Conservation (phyloP, 140 eudicot genomes). For the Stevia rebaudiana region DNA sequence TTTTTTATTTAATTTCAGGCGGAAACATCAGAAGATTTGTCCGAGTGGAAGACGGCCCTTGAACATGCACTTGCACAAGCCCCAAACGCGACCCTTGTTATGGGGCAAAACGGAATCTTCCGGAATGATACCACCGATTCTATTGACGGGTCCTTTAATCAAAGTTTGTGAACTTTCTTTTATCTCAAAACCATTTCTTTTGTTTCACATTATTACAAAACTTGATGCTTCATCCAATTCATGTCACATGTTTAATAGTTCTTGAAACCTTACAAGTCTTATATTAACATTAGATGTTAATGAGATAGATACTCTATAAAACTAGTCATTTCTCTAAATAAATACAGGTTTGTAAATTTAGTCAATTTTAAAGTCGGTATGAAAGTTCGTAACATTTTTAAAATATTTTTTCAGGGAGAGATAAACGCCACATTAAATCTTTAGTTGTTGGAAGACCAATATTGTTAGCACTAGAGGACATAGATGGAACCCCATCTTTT, state of each 20-base stretch:
- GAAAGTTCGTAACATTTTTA: neutral
- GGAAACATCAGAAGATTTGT: constrained; percentile 82
- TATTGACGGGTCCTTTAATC: constrained; percentile 67
- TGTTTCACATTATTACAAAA: neutral
- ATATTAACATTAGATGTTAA: neutral
- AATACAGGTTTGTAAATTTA: neutral
- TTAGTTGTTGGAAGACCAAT: constrained; percentile 98
- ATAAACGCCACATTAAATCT: constrained; percentile 77
- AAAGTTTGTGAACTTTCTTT: constrained; percentile 57
- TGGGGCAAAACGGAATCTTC: constrained; percentile 91
- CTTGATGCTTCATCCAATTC: neutral
- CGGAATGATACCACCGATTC: constrained; percentile 70
- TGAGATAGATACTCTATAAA: neutral
- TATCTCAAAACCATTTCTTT: neutral
- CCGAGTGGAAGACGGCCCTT: constrained; percentile 90
- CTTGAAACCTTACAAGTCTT: constrained; percentile 5
- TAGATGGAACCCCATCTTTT: constrained; percentile 96
- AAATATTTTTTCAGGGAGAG: constrained; percentile 58
- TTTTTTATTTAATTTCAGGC: constrained; percentile 52
- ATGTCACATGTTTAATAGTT: neutral
- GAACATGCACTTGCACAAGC: constrained; percentile 97
- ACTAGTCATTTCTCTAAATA: neutral
- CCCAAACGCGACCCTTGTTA: constrained; percentile 94
- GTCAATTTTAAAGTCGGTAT: neutral
- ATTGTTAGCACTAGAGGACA: constrained; percentile 89